These are phyloP conservation scores for Diplodia corticola DNA, from an alignment of 2,329 filamentous ascomycete species.

Conservation along the genomic window DNA sequence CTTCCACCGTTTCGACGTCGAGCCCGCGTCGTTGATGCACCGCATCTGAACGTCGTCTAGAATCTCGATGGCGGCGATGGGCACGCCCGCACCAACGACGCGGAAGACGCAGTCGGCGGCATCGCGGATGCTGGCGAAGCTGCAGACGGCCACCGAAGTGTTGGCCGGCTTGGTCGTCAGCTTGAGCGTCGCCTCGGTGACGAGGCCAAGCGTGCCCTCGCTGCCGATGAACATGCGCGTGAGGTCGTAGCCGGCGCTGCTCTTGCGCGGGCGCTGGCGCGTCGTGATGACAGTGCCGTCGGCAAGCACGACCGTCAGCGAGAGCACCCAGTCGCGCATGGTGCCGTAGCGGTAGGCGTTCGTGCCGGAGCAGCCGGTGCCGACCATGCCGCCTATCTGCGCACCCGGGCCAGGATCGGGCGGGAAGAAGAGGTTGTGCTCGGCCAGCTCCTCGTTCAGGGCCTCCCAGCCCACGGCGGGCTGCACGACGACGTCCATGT, in stretches of 20 bases:
- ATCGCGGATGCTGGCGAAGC: slow-evolving; percentile 64
- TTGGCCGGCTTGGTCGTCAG: slow-evolving; percentile 77
- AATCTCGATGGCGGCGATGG: slow-evolving; percentile 88
- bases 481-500: slow-evolving; percentile 60
- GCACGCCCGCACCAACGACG: slow-evolving; percentile 78
- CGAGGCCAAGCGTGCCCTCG: slow-evolving; percentile 86
- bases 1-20: slow-evolving; percentile 64
- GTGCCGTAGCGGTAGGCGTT: slow-evolving; percentile 92
- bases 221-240: slow-evolving; percentile 87
- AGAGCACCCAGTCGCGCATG: slow-evolving; percentile 92
- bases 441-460: slow-evolving; percentile 74
- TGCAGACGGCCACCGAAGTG: slow-evolving; percentile 74
- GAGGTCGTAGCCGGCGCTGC: slow-evolving; percentile 87
- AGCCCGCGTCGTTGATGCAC: slow-evolving; percentile 67
- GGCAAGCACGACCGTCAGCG: slow-evolving; percentile 81
- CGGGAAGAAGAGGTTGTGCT: slow-evolving; percentile 80
- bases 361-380: slow-evolving; percentile 75
- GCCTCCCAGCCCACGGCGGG: slow-evolving; percentile 81
- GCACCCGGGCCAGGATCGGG: slow-evolving; percentile 89
- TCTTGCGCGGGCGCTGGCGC: slow-evolving; percentile 82
- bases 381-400: slow-evolving; percentile 88
- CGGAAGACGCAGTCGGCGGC: slow-evolving; percentile 78
- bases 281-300: slow-evolving; percentile 92
- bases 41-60: slow-evolving; percentile 89
- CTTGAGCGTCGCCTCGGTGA: slow-evolving; percentile 88